phyloP scores from a whole-genome alignment of 805 yeast genomes.

The Zygoascus ofunaensis region DNA sequence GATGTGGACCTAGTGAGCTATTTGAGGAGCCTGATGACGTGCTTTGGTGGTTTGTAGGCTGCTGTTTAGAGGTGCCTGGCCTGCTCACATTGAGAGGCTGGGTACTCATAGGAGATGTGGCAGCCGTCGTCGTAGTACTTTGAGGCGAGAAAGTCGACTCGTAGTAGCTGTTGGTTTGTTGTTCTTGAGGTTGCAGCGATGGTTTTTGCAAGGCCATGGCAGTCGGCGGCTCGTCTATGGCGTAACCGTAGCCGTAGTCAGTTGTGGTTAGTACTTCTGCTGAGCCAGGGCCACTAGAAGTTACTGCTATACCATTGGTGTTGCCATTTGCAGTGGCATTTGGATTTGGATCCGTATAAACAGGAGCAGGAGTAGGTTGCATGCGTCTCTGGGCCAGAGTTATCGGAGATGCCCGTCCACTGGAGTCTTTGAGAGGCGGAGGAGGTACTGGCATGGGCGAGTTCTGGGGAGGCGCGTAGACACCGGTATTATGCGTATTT shows the following conservation, averaged over 20 bases:
- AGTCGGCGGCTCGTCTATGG: neutral
- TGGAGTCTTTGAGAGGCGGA: conserved; percentile 2
- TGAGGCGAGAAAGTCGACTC: neutral
- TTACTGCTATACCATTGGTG: too few relatives aligned
- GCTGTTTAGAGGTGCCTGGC: too few relatives aligned
- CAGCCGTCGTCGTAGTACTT: too few relatives aligned
- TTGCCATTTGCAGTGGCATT: conserved; percentile 7
- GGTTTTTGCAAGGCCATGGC: neutral
- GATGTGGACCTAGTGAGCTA: conserved; percentile 1
- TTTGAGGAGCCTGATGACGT: neutral
- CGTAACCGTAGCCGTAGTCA: neutral
- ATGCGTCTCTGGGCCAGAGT: conserved; percentile 8
- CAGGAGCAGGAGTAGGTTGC: conserved; percentile 1
- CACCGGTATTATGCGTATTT: neutral
- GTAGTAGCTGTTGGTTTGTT: conserved; percentile 1
- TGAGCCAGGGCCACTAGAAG: neutral
- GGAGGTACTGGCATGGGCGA: too few relatives aligned
- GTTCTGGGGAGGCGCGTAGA: conserved; percentile 6
- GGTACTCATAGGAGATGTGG: too few relatives aligned
- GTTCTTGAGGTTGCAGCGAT: conserved; percentile 8
- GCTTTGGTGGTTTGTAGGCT: neutral
- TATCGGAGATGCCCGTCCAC: conserved; percentile 10
- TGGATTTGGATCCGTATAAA: neutral
- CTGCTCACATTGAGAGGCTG: neutral
- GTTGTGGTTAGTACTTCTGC: too few relatives aligned